These are phyloP conservation scores for Rostrohypoxylon terebratum DNA, from an alignment of 495 filamentous ascomycete species.

Conservation along the genomic window DNA sequence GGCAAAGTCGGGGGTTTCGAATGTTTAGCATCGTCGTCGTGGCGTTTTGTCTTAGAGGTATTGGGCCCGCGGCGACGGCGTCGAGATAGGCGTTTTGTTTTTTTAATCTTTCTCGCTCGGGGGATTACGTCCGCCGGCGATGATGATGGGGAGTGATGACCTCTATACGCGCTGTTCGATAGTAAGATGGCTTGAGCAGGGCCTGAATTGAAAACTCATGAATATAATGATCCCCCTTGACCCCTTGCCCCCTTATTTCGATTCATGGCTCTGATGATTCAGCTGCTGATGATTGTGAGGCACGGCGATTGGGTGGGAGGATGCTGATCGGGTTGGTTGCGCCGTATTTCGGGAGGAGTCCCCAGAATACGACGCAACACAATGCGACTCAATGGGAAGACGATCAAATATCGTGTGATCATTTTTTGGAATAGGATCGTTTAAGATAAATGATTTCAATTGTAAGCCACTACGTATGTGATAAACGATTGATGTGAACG, in stretches of 20 bases:
- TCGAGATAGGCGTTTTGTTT: not conserved
- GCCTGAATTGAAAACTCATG: not conserved
- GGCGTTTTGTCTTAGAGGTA: constrained; percentile 8
- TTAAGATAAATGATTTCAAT: too few species aligned
- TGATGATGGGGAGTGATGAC: not conserved
- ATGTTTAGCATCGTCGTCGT: not conserved
- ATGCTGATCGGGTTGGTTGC: too few species aligned
- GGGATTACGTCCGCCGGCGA: not conserved
- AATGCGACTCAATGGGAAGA: too few species aligned
- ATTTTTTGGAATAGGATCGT: too few species aligned
- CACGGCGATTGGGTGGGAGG: too few species aligned
- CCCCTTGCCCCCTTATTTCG: too few species aligned
- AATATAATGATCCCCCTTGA: not conserved
- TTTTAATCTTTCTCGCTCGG: not conserved
- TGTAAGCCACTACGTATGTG: too few species aligned
- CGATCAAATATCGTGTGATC: too few species aligned
- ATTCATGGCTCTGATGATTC: too few species aligned
- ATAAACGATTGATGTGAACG: not conserved
- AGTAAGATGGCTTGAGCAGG: not conserved
- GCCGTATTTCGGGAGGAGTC: too few species aligned
- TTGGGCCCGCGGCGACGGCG: constrained; percentile 13
- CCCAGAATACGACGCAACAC: too few species aligned
- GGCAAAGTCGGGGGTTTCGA: not conserved
- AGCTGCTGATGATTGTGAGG: too few species aligned
- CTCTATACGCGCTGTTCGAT: not conserved